Percentiles rank a stretch among this genome's conserved stretches.
phyloP scores from a whole-genome alignment of 495 filamentous ascomycete species.

The Amorphotheca resinae region DNA sequence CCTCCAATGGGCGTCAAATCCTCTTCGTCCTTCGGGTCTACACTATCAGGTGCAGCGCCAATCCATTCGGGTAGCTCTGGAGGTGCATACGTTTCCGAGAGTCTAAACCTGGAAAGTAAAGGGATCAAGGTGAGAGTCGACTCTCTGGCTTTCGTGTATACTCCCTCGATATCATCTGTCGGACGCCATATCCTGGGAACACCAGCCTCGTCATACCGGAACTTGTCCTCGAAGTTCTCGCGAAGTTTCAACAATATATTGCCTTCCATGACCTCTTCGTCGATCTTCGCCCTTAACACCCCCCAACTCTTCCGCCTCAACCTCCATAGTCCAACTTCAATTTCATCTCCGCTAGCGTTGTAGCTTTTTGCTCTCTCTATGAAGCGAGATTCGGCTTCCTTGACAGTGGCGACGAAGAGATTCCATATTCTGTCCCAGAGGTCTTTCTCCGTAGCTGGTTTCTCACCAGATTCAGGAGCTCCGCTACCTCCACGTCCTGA shows the following conservation, averaged over 20 bases:
- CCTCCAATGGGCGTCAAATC: conserved; percentile 77
- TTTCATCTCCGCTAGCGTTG: conserved; percentile 82
- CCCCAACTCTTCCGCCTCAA: conserved; percentile 88
- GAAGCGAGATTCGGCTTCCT: conserved; percentile 75
- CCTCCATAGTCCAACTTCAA: conserved; percentile 86
- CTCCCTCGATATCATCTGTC: conserved; percentile 89
- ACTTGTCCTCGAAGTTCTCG: conserved; percentile 98
- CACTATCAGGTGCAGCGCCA: conserved; percentile 62
- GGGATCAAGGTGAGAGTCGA: conserved; percentile 84
- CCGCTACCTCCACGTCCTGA: conserved; percentile 70
- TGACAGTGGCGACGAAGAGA: conserved; percentile 71
- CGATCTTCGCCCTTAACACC: conserved; percentile 77
- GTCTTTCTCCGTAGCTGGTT: conserved; percentile 50
- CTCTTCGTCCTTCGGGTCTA: conserved; percentile 75
- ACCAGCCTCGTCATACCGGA: conserved; percentile 90
- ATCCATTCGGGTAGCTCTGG: conserved; percentile 76
- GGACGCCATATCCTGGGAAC: conserved; percentile 96
- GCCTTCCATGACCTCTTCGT: conserved; percentile 96
- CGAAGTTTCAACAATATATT: conserved; percentile 90
- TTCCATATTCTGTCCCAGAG: conserved; percentile 96
- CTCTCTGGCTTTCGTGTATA: conserved; percentile 83
- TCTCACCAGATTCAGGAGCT: conserved; percentile 62
- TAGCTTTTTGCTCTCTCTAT: conserved; percentile 81
- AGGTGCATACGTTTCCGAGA: conserved; percentile 53
- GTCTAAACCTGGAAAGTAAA: conserved; percentile 70